phyloP scores from a whole-genome alignment of 371 early-diverging fungal genomes.

The Lichtheimia ornata region DNA sequence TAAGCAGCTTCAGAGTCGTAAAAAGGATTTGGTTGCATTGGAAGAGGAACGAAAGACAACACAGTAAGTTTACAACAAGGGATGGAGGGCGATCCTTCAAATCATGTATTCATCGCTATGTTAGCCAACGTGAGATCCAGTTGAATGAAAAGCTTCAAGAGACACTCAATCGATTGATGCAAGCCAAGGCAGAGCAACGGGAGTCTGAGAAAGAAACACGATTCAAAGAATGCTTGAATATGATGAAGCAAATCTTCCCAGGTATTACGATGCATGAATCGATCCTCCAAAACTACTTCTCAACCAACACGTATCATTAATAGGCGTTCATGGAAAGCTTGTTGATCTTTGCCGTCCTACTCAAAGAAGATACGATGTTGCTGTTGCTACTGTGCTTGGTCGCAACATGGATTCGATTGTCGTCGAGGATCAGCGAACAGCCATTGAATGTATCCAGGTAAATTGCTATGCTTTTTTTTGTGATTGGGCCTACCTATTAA shows the following conservation, averaged over 20 bases:
- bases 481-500: neutral
- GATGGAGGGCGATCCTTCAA: neutral
- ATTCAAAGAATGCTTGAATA: slow-evolving; percentile 75
- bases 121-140: slow-evolving; percentile 62
- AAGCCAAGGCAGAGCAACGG: slow-evolving; percentile 80
- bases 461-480: neutral
- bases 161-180: slow-evolving; percentile 70
- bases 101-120: neutral
- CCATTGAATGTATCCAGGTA: slow-evolving; percentile 79
- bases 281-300: neutral
- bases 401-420: slow-evolving; percentile 82
- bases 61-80: slow-evolving; percentile 23
- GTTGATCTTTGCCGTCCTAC: slow-evolving; percentile 91
- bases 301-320: neutral
- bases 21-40: slow-evolving; percentile 36
- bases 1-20: slow-evolving; percentile 32
- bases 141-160: slow-evolving; percentile 83
- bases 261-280: slow-evolving; percentile 18
- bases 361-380: slow-evolving; percentile 90
- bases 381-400: slow-evolving; percentile 79
- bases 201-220: slow-evolving; percentile 80
- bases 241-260: slow-evolving; percentile 83
- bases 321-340: slow-evolving; percentile 91
- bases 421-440: slow-evolving; percentile 77
- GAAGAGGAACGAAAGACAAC: slow-evolving; percentile 47